Conservation (phyloP, 768 basidiomycete species). For the Tricholoma sp. region DNA sequence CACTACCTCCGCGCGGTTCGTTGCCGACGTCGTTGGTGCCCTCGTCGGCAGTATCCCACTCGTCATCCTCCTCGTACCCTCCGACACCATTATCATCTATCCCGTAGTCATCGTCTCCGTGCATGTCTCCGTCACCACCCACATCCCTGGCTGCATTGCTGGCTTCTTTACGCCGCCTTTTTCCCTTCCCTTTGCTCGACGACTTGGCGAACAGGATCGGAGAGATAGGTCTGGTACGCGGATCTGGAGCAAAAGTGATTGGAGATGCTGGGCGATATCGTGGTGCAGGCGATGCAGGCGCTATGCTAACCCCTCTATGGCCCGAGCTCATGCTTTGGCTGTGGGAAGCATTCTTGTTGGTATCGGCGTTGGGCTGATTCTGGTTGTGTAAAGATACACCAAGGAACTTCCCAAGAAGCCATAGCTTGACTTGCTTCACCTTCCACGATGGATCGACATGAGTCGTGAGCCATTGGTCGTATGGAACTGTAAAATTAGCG, state of each 20-base stretch:
- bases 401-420: conserved; percentile 55
- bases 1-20: neutral
- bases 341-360: conserved; percentile 9
- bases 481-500: conserved; percentile 41
- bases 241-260: conserved; percentile 60
- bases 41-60: conserved; percentile 15
- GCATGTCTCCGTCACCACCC: neutral
- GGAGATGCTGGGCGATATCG: conserved; percentile 52
- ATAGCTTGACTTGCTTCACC: conserved; percentile 57
- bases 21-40: neutral
- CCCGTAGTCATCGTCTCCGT: conserved; percentile 5
- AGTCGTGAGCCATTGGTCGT: conserved; percentile 77
- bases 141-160: neutral
- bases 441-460: conserved; percentile 59
- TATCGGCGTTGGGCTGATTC: conserved; percentile 5
- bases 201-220: conserved; percentile 38
- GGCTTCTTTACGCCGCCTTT: neutral
- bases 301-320: conserved; percentile 1
- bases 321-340: neutral
- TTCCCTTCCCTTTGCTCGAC: conserved; percentile 2
- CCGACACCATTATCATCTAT: conserved; percentile 18
- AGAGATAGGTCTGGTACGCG: conserved; percentile 32
- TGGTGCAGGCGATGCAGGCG: neutral
- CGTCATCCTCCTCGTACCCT: conserved; percentile 24
- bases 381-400: conserved; percentile 26